Evolutionary conservation across 495 filamentous ascomycete genomes (phyloP), one percentile per base, ranked within the genome.

Genomic region (Aspergillus diversus): DNA sequence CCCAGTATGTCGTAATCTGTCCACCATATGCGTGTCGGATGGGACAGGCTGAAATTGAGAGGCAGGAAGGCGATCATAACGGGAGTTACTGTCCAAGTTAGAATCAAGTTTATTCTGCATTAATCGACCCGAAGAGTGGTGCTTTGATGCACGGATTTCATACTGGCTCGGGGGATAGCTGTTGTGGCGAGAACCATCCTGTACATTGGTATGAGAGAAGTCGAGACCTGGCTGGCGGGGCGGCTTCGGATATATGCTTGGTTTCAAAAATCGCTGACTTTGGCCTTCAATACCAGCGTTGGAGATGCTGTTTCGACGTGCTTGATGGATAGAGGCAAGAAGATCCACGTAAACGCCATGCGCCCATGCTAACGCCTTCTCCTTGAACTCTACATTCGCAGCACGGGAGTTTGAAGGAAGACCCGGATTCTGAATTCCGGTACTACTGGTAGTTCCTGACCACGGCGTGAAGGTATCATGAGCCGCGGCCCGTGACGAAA

Each of bases 261-360:
- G 81, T 67, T 85, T 86, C 37, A 81, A 69, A 37, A 78, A 69
- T 5, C 79, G 71, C 55, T 72, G 71, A 58, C 59, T 69, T 48
- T 76, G 67, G 17, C 73, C 63, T 60, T 80, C 74, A 39, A 66
- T 69, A 54, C 64, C 61, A 55, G 71, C 68, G 17, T 67, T 77
- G 21, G 71, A 78, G 17, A 68, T 61, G 61, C 73, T 81, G 69
- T 73, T 80, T 58, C 80, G 78, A 55, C 77, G 78, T 58, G 79
- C 82, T 59, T 88, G 84, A 51, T 94, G 88, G 8, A 96, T 83
- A 59, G 86, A 90, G 9, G 88, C 80, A 27, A 98, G 78, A 4
- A 99, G 84, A 67, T 97, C 91, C 42, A 93, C 86, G 76, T 99
- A 98, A 27, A 94, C 87, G 55, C 85, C 83, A 71, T 97, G 91